Evolutionary conservation across 2,329 filamentous ascomycete species (phyloP), one percentile per base, ranked within the genome.

Genomic region (Coleophoma eucalyptorum): DNA sequence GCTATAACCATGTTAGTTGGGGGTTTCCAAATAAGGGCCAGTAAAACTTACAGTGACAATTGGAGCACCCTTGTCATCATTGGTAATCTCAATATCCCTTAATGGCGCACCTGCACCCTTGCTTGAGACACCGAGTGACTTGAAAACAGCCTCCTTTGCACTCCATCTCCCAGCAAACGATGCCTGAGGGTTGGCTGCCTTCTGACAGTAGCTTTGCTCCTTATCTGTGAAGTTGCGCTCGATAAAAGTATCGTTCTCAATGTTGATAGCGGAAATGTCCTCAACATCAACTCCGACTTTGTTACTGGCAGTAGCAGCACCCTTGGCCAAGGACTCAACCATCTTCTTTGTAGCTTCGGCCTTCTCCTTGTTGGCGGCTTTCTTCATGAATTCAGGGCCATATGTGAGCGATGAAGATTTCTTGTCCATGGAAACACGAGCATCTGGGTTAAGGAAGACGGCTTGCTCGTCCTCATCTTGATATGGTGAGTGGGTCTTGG

Each of bases 121-220:
- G 71, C 92, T 87, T 61, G 80, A 74, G 12, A 97, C 92, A 59
- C 92, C 91, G 13, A 99, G 78, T 35, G 90, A 91, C 82, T 99
- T 99, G 80, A 99, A 99, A 1, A 99, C 92, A 26, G 94, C 94
- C 74, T 99, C 94, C 77, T 99, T 99, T 34, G 94, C 94, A 63
- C 87, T 93, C 94, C 94, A 99, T 60, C 91, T 85, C 46, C 94
- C 94, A 5, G 93, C 90, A 71, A 97, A 99, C 47, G 90, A 95
- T 58, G 92, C 89, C 66, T 90, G 90, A 1, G 91, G 89, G 65
- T 81, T 86, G 5, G 90, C 75, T 15, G 90, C 86, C 65, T 86
- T 83, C 57, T 79, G 79, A 77, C 95, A 99, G 76, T 99, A 97
- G 31, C 81, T 79, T 62, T 92, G 88, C 73, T 99, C 94, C 46